Evolutionary conservation across 495 filamentous ascomycete genomes (phyloP).

Genomic region (Penicillium cataractarum): DNA sequence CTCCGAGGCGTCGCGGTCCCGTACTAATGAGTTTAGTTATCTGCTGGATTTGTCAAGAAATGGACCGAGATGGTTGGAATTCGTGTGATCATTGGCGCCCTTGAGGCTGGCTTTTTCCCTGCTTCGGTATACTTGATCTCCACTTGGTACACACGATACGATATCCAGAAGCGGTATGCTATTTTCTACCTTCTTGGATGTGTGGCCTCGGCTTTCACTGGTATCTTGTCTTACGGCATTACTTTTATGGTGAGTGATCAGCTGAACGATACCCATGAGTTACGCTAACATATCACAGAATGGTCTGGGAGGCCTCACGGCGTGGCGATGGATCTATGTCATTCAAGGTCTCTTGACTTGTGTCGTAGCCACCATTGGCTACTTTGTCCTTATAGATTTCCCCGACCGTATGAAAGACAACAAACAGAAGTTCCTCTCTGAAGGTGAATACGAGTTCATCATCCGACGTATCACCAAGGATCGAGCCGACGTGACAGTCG

Average conservation of each 20-base stretch:
- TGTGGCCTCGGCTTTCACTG: constrained; percentile 55
- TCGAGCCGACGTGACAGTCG: constrained; percentile 51
- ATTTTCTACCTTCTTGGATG: constrained; percentile 56
- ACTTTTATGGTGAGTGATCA: constrained; percentile 45
- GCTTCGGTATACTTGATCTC: constrained; percentile 56
- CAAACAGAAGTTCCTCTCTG: constrained; percentile 43
- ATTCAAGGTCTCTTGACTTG: constrained; percentile 53
- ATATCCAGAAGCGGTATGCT: constrained; percentile 61
- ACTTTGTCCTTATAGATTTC: constrained; percentile 53
- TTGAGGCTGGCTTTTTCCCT: constrained; percentile 63
- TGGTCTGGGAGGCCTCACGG: constrained; percentile 43
- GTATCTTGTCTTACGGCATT: constrained; percentile 63
- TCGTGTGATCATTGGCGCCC: constrained; percentile 59
- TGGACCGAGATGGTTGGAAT: constrained; percentile 55
- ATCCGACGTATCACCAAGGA: constrained; percentile 53
- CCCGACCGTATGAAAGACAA: constrained; percentile 39
- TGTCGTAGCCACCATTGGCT: constrained; percentile 38
- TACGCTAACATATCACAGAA: constrained; percentile 1
- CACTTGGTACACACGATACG: constrained; percentile 61
- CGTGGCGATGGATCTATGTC: constrained; percentile 64
- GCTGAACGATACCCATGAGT: not conserved
- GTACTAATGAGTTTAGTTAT: not conserved
- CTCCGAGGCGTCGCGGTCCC: not conserved
- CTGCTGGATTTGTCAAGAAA: constrained; percentile 51
- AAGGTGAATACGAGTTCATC: constrained; percentile 49